Base-by-base conservation (phyloP, 495 filamentous ascomycete genomes). In the Pseudomonodictys pantanalensis region DNA sequence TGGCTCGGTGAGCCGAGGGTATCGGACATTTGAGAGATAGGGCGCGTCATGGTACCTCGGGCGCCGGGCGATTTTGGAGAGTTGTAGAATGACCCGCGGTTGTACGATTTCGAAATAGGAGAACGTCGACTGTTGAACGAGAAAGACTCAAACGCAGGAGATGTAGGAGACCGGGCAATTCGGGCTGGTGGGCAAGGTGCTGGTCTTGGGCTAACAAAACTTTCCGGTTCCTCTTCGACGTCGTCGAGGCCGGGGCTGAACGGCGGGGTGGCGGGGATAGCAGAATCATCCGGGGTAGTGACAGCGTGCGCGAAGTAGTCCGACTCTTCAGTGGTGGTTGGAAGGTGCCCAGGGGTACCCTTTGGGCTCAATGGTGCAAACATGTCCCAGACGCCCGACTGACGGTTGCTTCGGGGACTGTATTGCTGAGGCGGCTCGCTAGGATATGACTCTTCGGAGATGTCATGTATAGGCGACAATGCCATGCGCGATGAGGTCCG, bases 141-240 rank as follows among this genome's bases (percentile, higher is more conserved):
- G 51, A 62, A 60, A 5, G 45, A 53, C 8, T 65, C 58, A 39
- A 52, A 55, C 15, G 48, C 44, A 7, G 64, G 64, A n/a, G 58
- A 58, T 22, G 30, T 48, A 7, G 64, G 54, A 42, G 54, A 52
- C 38, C 22, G 58, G 1, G 52, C 26, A 2, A 25, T 26, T 30
- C 47, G 32, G 10, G 47, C 7, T 30, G 64, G 64, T 41, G 62
- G 62, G 8, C n/a, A 52, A 20, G 66, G 56, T 15, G 68, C 64
- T 8, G 60, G 43, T 43, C 64, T 56, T 25, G 65, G 56, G 29
- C 41, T 52, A 26, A 61, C 52, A 39, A 66, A 67, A 17, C 52
- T 12, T 41, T 91, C 88, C 39, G 85, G 81, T 66, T 92, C 89
- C 69, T 95, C 89, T 2, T 86, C 84, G 10, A 93, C 87, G 57